These are phyloP conservation scores for Piedraia hortae DNA, from an alignment of 2,329 filamentous ascomycete species.

Conservation along the genomic window DNA sequence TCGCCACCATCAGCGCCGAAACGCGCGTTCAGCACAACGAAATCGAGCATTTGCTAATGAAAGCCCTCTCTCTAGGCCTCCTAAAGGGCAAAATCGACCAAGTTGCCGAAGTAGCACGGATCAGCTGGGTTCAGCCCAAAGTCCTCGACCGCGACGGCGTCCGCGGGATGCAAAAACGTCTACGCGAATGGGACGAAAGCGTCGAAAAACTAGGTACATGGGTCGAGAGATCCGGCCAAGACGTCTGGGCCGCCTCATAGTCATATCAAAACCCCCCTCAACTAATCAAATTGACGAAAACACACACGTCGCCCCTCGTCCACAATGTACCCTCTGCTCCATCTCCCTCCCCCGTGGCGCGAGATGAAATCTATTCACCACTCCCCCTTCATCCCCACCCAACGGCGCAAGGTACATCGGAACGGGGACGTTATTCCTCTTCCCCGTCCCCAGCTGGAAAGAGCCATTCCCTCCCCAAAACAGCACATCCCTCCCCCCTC, in stretches of 20 bases:
- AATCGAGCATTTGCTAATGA: slow-evolving; percentile 97
- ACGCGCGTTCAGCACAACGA: slow-evolving; percentile 77
- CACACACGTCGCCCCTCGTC: slow-evolving; percentile 52
- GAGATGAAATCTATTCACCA: slow-evolving; percentile 52
- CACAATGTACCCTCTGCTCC: slow-evolving; percentile 75
- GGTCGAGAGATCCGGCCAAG: slow-evolving; percentile 82
- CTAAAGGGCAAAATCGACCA: slow-evolving; percentile 85
- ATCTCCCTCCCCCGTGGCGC: slow-evolving; percentile 51
- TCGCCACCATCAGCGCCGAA: slow-evolving; percentile 63
- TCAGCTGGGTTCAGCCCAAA: slow-evolving; percentile 98
- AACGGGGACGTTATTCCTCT: slow-evolving; percentile 47
- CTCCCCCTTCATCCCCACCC: slow-evolving; percentile 36
- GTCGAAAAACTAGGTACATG: slow-evolving; percentile 91
- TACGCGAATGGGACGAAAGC: slow-evolving; percentile 86
- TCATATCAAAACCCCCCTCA: too few species aligned
- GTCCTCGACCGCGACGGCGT: slow-evolving; percentile 91
- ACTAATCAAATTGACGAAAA: slow-evolving; percentile 29
- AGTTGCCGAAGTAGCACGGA: slow-evolving; percentile 75
- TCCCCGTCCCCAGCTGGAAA: slow-evolving; percentile 80
- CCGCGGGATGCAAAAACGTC: slow-evolving; percentile 59
- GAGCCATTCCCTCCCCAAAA: slow-evolving; percentile 92
- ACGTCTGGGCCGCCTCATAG: slow-evolving; percentile 72
- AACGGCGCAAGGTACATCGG: slow-evolving; percentile 58
- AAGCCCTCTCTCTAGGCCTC: slow-evolving; percentile 80
- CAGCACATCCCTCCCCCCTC: slow-evolving; percentile 68